Percentiles rank a stretch among this genome's conserved stretches.
Conservation (phyloP, 202 grass and related monocot species). For the Eragrostis tef region DNA sequence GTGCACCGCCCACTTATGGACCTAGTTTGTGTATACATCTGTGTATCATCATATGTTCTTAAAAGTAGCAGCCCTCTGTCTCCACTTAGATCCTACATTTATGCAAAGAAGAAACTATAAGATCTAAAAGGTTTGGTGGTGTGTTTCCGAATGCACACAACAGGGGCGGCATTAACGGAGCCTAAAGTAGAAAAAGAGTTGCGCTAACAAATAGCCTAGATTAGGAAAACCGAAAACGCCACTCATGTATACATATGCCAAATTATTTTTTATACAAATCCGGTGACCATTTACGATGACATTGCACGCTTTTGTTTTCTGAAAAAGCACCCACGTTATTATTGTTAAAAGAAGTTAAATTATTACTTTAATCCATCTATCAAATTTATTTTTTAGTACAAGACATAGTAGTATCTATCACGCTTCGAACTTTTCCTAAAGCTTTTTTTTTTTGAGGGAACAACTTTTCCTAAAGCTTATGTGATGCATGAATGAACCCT, state of each 20-base stretch:
- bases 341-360: conserved; percentile 37
- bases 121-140: conserved; percentile 22
- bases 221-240: conserved; percentile 34
- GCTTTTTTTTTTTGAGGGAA: too few species aligned
- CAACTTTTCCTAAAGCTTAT: conserved; percentile 29
- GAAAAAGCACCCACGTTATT: background rate
- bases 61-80: conserved; percentile 12
- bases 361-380: conserved; percentile 43
- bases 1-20: conserved; percentile 40
- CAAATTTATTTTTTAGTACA: conserved; percentile 46
- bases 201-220: conserved; percentile 24
- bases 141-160: conserved; percentile 6
- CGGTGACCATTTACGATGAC: too few species aligned
- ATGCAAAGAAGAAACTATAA: conserved; percentile 18
- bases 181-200: conserved; percentile 32
- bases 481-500: background rate
- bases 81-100: conserved; percentile 39
- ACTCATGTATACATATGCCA: background rate
- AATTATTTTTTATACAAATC: conserved; percentile 20
- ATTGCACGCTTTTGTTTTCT: too few species aligned
- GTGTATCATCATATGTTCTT: conserved; percentile 19
- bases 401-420: conserved; percentile 27
- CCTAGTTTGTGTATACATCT: conserved; percentile 21
- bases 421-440: conserved; percentile 17
- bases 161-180: conserved; percentile 12